Conservation (phyloP, 2,329 filamentous ascomycete genomes). For the Cladosporium sp. region DNA sequence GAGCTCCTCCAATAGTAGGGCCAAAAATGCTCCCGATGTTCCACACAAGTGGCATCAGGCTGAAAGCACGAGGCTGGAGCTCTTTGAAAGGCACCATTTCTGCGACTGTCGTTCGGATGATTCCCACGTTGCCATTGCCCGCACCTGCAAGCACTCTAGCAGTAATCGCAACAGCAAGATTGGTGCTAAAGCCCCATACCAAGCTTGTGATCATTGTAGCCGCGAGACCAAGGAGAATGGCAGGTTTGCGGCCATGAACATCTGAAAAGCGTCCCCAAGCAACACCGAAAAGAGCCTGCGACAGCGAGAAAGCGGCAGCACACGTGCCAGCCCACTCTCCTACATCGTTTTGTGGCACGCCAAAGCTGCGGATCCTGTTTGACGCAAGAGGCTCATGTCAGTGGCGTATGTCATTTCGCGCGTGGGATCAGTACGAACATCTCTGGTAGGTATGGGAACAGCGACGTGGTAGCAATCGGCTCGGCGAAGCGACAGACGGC, state of each 20-base stretch:
- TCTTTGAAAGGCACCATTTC: slow-evolving; percentile 86
- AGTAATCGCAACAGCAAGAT: slow-evolving; percentile 71
- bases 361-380: slow-evolving; percentile 62
- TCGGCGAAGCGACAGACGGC: slow-evolving; percentile 69
- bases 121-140: slow-evolving; percentile 80
- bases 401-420: too few relatives aligned
- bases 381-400: too few relatives aligned
- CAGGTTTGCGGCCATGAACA: slow-evolving; percentile 72
- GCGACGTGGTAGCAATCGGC: slow-evolving; percentile 69
- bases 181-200: slow-evolving; percentile 78
- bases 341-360: slow-evolving; percentile 65
- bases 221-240: slow-evolving; percentile 68
- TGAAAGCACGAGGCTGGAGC: slow-evolving; percentile 84
- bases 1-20: slow-evolving; percentile 78
- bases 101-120: slow-evolving; percentile 78
- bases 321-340: slow-evolving; percentile 84
- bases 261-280: slow-evolving; percentile 84
- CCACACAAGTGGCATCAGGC: slow-evolving; percentile 89
- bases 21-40: slow-evolving; percentile 83
- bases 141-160: slow-evolving; percentile 75
- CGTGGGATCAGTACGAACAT: slow-evolving; percentile 46
- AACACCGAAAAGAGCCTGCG: slow-evolving; percentile 82
- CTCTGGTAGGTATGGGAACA: slow-evolving; percentile 89
- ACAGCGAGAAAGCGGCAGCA: slow-evolving; percentile 74
- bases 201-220: slow-evolving; percentile 79